These are phyloP conservation scores for Lunularia cruciata DNA, from an alignment of 225 moss, liverwort and hornwort genomes.

Conservation along the genomic window DNA sequence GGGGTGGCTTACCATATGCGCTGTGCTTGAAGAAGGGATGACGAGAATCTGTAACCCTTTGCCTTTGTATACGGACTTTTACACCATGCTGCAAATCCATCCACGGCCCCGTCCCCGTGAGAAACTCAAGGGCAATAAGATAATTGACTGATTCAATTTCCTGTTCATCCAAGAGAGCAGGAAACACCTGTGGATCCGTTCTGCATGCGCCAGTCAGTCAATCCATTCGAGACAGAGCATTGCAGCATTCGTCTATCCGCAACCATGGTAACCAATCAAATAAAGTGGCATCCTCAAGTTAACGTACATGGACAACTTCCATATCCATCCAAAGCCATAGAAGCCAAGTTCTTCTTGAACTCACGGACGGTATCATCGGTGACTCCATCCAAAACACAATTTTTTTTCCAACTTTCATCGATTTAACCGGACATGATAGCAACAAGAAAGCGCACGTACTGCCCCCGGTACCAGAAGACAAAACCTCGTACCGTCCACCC, in stretches of 20 bases:
- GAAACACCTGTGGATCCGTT: neutral
- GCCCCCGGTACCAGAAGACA: neutral
- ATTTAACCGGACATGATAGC: neutral
- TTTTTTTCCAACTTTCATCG: neutral
- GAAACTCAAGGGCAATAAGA: neutral
- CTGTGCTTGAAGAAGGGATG: neutral
- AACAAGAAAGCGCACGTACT: neutral
- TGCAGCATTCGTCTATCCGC: too few relatives aligned
- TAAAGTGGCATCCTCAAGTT: neutral
- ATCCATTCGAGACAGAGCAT: neutral
- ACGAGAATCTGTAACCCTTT: neutral
- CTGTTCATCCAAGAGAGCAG: neutral
- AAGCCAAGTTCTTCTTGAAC: too few relatives aligned
- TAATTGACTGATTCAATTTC: neutral
- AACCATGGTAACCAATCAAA: neutral
- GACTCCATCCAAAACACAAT: too few relatives aligned
- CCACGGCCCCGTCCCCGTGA: neutral
- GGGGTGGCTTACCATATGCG: neutral
- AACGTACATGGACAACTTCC: neutral
- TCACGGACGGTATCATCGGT: too few relatives aligned
- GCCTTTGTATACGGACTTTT: neutral
- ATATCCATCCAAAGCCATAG: neutral
- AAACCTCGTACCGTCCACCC: neutral
- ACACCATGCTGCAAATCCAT: neutral
- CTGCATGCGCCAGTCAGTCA: slow-evolving; percentile 1